phyloP scores from a whole-genome alignment of 352 stramenopile species.

The Pythium guiyangense region DNA sequence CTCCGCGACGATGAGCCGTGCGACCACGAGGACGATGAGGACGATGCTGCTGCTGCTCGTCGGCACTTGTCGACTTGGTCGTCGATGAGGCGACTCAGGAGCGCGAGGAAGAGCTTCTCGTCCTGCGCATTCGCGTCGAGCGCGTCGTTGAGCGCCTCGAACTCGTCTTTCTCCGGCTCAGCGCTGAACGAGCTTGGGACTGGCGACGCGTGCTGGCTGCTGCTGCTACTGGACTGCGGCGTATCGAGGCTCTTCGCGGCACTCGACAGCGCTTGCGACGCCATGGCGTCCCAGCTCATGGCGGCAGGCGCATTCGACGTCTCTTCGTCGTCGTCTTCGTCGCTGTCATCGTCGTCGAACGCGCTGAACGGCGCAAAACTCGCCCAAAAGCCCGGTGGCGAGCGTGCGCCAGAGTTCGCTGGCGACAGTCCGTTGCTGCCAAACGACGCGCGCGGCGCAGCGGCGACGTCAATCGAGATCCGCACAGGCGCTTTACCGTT shows the following conservation, averaged over 20 bases:
- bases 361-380: slow-evolving; percentile 66
- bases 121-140: slow-evolving; percentile 56
- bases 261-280: slow-evolving; percentile 41
- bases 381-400: slow-evolving; percentile 74
- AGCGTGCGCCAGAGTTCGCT: slow-evolving; percentile 41
- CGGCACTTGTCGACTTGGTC: slow-evolving; percentile 46
- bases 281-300: slow-evolving; percentile 52
- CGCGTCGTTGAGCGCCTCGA: slow-evolving; percentile 64
- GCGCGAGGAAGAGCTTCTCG: slow-evolving; percentile 69
- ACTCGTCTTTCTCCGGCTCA: slow-evolving; percentile 71
- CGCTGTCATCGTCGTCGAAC: slow-evolving; percentile 45
- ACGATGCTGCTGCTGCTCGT: slow-evolving; percentile 17
- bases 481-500: slow-evolving; percentile 26
- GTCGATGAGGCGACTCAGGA: slow-evolving; percentile 63
- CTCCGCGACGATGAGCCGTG: background rate
- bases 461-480: slow-evolving; percentile 49
- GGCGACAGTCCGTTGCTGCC: slow-evolving; percentile 18
- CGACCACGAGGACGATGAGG: slow-evolving; percentile 7
- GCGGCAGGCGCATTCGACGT: background rate
- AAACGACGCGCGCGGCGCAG: slow-evolving; percentile 16
- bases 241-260: slow-evolving; percentile 21
- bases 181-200: slow-evolving; percentile 19
- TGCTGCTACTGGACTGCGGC: background rate
- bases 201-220: slow-evolving; percentile 3
- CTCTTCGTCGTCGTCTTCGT: slow-evolving; percentile 31